Conservation (phyloP, 2,329 filamentous ascomycete genomes). For the Exophiala alcalophila region DNA sequence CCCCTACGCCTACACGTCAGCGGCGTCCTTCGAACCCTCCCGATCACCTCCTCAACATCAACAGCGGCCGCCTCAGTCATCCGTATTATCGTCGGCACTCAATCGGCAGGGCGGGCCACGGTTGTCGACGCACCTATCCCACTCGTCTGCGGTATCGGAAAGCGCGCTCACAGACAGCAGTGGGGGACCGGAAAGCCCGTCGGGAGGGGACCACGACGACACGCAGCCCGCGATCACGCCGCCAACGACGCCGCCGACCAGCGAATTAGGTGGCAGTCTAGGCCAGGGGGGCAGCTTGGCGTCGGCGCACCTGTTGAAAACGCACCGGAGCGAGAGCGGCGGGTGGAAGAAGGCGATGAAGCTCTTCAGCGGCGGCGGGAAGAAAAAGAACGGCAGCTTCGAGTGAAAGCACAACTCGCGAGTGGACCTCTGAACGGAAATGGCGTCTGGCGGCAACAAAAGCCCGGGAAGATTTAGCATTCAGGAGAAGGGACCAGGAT, state of each 20-base stretch:
- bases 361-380: conserved; percentile 35
- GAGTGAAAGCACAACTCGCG: conserved; percentile 24
- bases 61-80: conserved; percentile 35
- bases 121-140: conserved; percentile 35
- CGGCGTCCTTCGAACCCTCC: conserved; percentile 24
- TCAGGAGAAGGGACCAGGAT: conserved; percentile 2
- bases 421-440: conserved; percentile 8
- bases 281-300: conserved; percentile 11
- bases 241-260: conserved; percentile 50
- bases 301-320: conserved; percentile 38
- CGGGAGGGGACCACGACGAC: conserved; percentile 35
- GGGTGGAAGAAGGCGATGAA: conserved; percentile 54
- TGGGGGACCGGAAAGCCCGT: conserved; percentile 42
- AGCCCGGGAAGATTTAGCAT: conserved; percentile 18
- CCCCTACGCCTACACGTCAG: conserved; percentile 32
- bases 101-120: conserved; percentile 35
- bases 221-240: conserved; percentile 45
- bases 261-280: conserved; percentile 35
- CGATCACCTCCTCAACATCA: conserved; percentile 29
- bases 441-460: conserved; percentile 8
- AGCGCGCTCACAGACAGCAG: conserved; percentile 48
- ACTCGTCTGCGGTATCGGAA: conserved; percentile 39
- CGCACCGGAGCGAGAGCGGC: conserved; percentile 42
- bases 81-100: conserved; percentile 35
- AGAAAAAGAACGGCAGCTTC: conserved; percentile 28